Evolutionary conservation across 1,284 basidiomycete genomes (phyloP), one percentile per base, ranked within the genome.

Genomic region (Singerocomus inundabilis): DNA sequence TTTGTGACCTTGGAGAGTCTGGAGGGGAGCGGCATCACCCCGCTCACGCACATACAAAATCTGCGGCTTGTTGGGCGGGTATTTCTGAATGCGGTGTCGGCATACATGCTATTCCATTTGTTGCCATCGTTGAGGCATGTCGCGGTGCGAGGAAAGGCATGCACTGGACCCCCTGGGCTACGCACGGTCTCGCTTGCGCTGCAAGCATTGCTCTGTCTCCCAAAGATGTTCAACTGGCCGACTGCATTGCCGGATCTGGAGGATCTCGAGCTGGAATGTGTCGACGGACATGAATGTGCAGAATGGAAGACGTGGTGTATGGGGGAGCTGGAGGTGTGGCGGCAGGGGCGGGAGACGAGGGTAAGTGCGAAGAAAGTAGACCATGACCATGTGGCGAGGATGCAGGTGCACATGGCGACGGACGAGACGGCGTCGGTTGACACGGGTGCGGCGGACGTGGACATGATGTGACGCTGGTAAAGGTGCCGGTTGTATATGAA

Each of bases 41-140:
- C 59, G n/a, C 46, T 63, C 40, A n/a, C 26, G 11, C 56, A 56
- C 2, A 16, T 60, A 21, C 49, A 40, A 2, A 34, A 56, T n/a
- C 49, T 59, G 11, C 52, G 48, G 15, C 8, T 61, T 13, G 31
- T 26, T 5, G 61, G 58, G 11, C 36, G 15, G 6, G 56, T 31
- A 3, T 59, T 63, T 44, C 13, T 24, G 21, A 49, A 45, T 12
- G 24, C 58, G 21, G 35, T 11, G 13, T 37, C 57, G 12, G 59
- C 59, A 28, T 61, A 56, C 8, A 25, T 49, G 12, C 26, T 63
- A 25, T 59, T 61, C 18, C 38, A 44, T 18, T 21, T 63, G 39
- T 24, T 60, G 31, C 61, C 59, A 4, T 49, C 52, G 21, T 1
- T 53, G 35, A 42, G 38, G n/a, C 46, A 25, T 8, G n/a, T 61